phyloP scores from a whole-genome alignment of 208 protist species.

The Leptomonas seymouri region DNA sequence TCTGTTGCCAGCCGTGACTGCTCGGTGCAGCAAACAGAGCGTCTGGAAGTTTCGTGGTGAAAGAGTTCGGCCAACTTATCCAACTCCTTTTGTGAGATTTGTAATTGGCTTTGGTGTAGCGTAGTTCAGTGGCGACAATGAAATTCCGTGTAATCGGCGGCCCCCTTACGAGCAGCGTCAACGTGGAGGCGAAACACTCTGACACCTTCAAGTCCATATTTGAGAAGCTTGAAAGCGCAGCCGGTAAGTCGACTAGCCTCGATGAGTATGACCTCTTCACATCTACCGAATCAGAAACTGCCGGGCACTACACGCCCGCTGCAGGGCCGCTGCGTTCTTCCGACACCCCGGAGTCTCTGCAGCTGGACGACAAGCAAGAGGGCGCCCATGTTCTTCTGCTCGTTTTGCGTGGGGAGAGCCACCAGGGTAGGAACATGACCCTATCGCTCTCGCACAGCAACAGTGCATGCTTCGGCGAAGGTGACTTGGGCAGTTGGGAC shows the following conservation, averaged over 20 bases:
- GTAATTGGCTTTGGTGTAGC: too few species aligned
- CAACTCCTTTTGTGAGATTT: too few species aligned
- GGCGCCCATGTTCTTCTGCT: conserved; percentile 24
- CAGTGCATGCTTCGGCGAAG: not conserved
- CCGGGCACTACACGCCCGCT: conserved; percentile 18
- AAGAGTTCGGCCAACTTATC: too few species aligned
- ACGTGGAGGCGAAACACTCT: conserved; percentile 46
- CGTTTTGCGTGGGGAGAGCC: not conserved
- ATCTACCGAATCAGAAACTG: not conserved
- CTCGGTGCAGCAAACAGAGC: too few species aligned
- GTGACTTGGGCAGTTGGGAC: not conserved
- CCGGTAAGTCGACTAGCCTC: conserved; percentile 38
- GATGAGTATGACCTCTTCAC: conserved; percentile 40
- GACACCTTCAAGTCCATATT: conserved; percentile 58
- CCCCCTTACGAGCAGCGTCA: conserved; percentile 37
- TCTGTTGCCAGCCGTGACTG: too few species aligned
- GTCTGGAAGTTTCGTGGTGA: too few species aligned
- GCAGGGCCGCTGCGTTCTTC: conserved; percentile 14
- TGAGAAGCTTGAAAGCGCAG: conserved; percentile 48
- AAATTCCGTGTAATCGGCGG: conserved; percentile 57
- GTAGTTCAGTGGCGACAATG: conserved; percentile 24
- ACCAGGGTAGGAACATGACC: not conserved
- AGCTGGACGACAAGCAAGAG: conserved; percentile 16
- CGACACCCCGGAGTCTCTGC: conserved; percentile 25
- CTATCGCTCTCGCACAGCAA: conserved; percentile 13